Base-by-base conservation (phyloP, 2,329 filamentous ascomycete species). In the Thermoascus crustaceus region DNA sequence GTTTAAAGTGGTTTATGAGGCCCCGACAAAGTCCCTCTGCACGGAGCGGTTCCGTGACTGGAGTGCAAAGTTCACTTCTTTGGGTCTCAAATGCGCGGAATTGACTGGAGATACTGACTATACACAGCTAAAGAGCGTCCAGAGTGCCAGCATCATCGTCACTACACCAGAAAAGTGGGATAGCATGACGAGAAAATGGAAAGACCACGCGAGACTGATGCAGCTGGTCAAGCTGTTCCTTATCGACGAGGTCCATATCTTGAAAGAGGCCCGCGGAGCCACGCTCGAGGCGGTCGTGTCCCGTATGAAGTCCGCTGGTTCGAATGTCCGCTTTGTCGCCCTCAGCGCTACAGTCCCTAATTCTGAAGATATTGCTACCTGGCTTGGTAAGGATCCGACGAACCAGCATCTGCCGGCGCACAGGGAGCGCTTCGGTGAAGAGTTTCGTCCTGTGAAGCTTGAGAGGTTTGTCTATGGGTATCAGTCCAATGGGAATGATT, bases 131-230 rank as follows among this genome's bases (percentile, higher is more conserved):
- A 69, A 69, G 14, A 75, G 72, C 35, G 80, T 89, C 4, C 79
- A 85, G 41, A 76, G 70, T 46, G 85, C 85, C 3, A 80, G 79
- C 30, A 84, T 94, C 43, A 89, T 94, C 45, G 73, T 93, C 42
- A 91, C 86, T 0, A 94, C 85, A 0, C 85, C 86, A 0, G 85
- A 94, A 58, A 93, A 93, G 52, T 93, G 85, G 85, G 85, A 94
- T 53, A 89, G 84, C 40, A 80, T 91, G 55, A 93, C 86, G 0
- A 72, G 85, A 11, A 88, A 85, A 52, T 93, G 86, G 86, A 78
- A 80, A 47, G 85, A 93, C 47, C 82, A 93, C 49, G 72, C 73
- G 34, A 82, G 72, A 44, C 64, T 93, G 11, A 76, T 93, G 59
- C 74, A 80, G 39, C 69, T 88, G 42, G 75, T 93, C 30, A 83